Evolutionary conservation across 192 early-diverging fungal species (phyloP), one percentile per base, ranked within the genome.

Genomic region (Coemansia guatemalensis): DNA sequence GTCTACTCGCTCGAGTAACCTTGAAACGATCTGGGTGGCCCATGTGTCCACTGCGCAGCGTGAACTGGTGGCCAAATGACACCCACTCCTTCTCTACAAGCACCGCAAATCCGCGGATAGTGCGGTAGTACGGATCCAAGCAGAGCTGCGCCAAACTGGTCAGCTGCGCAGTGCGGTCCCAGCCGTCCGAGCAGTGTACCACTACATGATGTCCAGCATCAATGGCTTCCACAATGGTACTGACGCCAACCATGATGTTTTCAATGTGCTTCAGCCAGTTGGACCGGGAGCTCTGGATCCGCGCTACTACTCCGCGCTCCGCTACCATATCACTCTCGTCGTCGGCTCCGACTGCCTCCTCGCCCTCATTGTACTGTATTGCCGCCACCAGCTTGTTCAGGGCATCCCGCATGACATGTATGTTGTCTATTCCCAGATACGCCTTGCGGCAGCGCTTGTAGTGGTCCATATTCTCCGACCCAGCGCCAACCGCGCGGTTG

Each of bases 111-210:
- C 97, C 97, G 50, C 82, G 78, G n/a, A 93, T 85, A 5, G 97
- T 96, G 58, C 97, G 92, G 74, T 95, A 99, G 72, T 88, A 97
- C 5, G 97, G 95, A 50, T 99, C 97, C 56, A 99, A 73, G 60
- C 95, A 97, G 22, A 99, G 64, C 72, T 93, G 87, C 48, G 95
- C 85, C 21, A 95, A 82, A 7, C 94, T 92, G 17, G 88, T 91
- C 51, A 99, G 74, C 76, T 99, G 97, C 20, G 95, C 90, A 0
- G 97, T 99, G 22, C 97, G 87, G 77, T 99, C 97, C 97, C 97
- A 99, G 12, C 97, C 97, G 69, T 99, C 97, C 48, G 94, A 96
- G 84, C 97, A 99, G 75, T 99, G 97, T 5, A 99, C 93, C 23
- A 99, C 76, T 4, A 93, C 94, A 59, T 96, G 95, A 6, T 86